Evolutionary conservation across 2,329 filamentous ascomycete genomes (phyloP).

Genomic region (Diaporthe sp.): DNA sequence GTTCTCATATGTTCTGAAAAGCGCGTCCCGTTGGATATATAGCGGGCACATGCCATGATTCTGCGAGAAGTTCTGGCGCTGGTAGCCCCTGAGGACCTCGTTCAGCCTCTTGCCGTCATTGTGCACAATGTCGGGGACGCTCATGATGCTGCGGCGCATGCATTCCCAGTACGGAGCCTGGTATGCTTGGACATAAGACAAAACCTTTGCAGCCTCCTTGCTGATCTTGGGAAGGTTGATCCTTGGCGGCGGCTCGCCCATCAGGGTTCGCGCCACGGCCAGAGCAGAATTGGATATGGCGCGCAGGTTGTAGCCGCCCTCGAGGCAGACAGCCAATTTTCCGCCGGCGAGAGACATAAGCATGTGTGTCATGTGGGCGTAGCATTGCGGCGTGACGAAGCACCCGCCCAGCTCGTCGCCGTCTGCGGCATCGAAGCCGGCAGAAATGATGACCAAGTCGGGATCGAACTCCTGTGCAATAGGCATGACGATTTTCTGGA

Average conservation of each 20-base stretch:
- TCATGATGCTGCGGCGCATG: slow-evolving; percentile 78
- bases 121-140: slow-evolving; percentile 65
- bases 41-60: slow-evolving; percentile 85
- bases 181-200: slow-evolving; percentile 71
- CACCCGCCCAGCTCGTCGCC: slow-evolving; percentile 95
- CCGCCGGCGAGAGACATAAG: slow-evolving; percentile 94
- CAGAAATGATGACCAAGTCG: slow-evolving; percentile 94
- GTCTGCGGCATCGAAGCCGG: slow-evolving; percentile 95
- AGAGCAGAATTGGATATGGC: slow-evolving; percentile 95
- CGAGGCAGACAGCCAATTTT: slow-evolving; percentile 90
- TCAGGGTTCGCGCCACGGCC: slow-evolving; percentile 90
- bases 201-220: slow-evolving; percentile 67
- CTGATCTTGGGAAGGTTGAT: slow-evolving; percentile 70
- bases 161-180: slow-evolving; percentile 88
- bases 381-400: slow-evolving; percentile 90
- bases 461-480: slow-evolving; percentile 94
- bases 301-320: slow-evolving; percentile 94
- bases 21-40: slow-evolving; percentile 79
- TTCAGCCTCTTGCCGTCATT: slow-evolving; percentile 77
- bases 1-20: slow-evolving; percentile 85
- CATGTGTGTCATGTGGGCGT: slow-evolving; percentile 99
- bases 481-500: slow-evolving; percentile 96
- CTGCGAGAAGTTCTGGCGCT: slow-evolving; percentile 78
- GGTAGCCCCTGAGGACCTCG: slow-evolving; percentile 84
- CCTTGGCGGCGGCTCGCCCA: slow-evolving; percentile 89